phyloP scores from a whole-genome alignment of 1,284 basidiomycete species.

The Mycena sp. region DNA sequence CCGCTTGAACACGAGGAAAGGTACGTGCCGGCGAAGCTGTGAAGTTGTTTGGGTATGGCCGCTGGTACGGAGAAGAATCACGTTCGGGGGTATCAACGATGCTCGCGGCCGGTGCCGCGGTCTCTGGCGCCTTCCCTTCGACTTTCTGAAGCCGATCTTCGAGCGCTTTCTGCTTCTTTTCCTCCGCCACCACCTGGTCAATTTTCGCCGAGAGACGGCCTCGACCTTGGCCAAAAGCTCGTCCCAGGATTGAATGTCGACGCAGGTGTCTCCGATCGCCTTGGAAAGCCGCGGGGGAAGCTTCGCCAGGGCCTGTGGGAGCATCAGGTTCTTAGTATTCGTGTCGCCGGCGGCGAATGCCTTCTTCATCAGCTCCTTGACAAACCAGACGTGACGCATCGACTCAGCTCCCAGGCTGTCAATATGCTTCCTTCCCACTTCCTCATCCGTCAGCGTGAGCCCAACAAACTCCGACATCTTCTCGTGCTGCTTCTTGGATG shows the following conservation, averaged over 20 bases:
- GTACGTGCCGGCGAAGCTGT: too few species aligned
- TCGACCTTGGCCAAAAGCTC: neutral
- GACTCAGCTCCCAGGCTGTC: neutral
- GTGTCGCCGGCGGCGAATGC: neutral
- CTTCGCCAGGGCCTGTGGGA: neutral
- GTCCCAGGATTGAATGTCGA: neutral
- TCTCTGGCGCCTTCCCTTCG: too few species aligned
- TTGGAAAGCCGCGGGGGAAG: neutral
- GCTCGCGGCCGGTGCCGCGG: neutral
- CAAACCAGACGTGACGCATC: too few species aligned
- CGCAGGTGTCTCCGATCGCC: slow-evolving; percentile 3
- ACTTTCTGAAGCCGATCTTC: neutral
- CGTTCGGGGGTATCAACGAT: too few species aligned
- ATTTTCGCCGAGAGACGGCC: neutral
- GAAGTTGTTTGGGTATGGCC: too few species aligned
- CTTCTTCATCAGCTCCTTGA: too few species aligned
- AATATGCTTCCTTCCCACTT: neutral
- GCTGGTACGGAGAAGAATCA: too few species aligned
- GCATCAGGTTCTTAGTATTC: slow-evolving; percentile 3
- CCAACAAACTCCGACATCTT: neutral
- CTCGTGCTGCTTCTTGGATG: slow-evolving; percentile 6
- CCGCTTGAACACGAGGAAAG: too few species aligned
- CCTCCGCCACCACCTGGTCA: neutral
- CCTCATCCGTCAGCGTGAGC: neutral
- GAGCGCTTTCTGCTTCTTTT: neutral